Evolutionary conservation across 2,329 filamentous ascomycete species (phyloP).

Genomic region (Didymella arachidicola): DNA sequence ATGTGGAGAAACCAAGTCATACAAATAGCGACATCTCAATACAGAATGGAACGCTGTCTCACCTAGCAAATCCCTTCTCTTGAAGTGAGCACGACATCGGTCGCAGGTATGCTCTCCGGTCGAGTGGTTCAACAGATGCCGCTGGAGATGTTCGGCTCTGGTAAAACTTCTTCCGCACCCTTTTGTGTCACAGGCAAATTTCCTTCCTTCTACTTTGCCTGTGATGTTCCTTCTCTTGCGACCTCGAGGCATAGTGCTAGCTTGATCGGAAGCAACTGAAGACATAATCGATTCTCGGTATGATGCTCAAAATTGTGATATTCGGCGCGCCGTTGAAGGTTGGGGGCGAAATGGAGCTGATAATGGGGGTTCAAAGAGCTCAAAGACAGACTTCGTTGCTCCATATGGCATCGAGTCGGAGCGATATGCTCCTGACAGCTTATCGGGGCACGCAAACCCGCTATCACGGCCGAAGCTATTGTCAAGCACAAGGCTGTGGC

Average conservation of each 20-base stretch:
- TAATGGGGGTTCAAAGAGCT: constrained; percentile 34
- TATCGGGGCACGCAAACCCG: constrained; percentile 26
- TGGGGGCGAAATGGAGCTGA: constrained; percentile 35
- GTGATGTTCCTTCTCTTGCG: constrained; percentile 69
- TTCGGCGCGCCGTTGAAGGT: constrained; percentile 36
- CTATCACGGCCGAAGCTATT: constrained; percentile 24
- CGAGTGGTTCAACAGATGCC: constrained; percentile 90
- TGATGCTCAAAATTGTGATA: constrained; percentile 15
- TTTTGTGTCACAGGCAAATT: constrained; percentile 72
- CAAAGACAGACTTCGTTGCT: neutral
- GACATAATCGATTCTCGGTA: constrained; percentile 23
- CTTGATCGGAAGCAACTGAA: constrained; percentile 26
- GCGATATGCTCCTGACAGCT: constrained; percentile 16
- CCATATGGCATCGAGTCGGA: constrained; percentile 20
- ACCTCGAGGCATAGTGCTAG: constrained; percentile 60
- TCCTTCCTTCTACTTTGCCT: constrained; percentile 58
- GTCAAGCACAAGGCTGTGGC: constrained; percentile 17
- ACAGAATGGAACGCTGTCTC: constrained; percentile 31
- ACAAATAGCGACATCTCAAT: neutral
- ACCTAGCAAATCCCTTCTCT: constrained; percentile 67
- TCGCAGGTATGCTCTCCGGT: constrained; percentile 62
- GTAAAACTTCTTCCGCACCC: constrained; percentile 95
- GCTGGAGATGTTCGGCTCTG: constrained; percentile 91
- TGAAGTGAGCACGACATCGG: constrained; percentile 68
- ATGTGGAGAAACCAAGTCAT: neutral